Evolutionary conservation across 768 basidiomycete species (phyloP).

Genomic region (Aureoboletus auriporus): DNA sequence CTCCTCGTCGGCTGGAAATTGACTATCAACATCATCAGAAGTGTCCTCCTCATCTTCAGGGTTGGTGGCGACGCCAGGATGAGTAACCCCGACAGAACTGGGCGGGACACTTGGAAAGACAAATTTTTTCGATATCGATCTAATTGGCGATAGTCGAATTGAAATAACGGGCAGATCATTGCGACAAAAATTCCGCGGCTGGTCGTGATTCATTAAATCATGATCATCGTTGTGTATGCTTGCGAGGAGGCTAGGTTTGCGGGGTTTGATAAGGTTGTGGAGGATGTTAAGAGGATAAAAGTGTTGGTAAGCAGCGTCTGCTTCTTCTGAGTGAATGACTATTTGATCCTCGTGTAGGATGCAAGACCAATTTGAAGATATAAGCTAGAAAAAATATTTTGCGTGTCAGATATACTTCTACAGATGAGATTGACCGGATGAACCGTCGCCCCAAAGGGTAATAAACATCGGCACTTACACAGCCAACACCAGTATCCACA

Average conservation of each 20-base stretch:
- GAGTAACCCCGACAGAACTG: neutral
- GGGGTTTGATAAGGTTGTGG: slow-evolving; percentile 24
- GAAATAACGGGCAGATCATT: slow-evolving; percentile 39
- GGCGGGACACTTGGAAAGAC: slow-evolving; percentile 38
- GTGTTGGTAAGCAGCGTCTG: slow-evolving; percentile 59
- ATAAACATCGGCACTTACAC: slow-evolving; percentile 44
- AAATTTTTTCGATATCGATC: slow-evolving; percentile 50
- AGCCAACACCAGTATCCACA: slow-evolving; percentile 69
- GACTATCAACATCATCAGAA: neutral
- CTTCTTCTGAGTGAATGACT: slow-evolving; percentile 72
- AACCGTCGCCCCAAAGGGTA: slow-evolving; percentile 2
- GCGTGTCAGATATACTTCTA: slow-evolving; percentile 1
- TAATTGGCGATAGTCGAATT: slow-evolving; percentile 40
- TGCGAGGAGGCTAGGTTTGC: slow-evolving; percentile 19
- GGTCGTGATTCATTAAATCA: slow-evolving; percentile 2
- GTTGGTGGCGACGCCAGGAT: neutral
- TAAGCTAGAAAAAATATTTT: slow-evolving; percentile 37
- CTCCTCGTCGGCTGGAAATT: neutral
- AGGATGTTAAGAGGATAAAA: slow-evolving; percentile 55
- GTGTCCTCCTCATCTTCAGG: neutral
- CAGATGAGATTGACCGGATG: neutral
- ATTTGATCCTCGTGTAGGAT: slow-evolving; percentile 64
- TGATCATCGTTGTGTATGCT: slow-evolving; percentile 4
- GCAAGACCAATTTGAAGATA: slow-evolving; percentile 75
- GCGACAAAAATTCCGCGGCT: slow-evolving; percentile 8